Evolutionary conservation across 192 early-diverging fungal species (phyloP).

Genomic region (Backusella luteola): DNA sequence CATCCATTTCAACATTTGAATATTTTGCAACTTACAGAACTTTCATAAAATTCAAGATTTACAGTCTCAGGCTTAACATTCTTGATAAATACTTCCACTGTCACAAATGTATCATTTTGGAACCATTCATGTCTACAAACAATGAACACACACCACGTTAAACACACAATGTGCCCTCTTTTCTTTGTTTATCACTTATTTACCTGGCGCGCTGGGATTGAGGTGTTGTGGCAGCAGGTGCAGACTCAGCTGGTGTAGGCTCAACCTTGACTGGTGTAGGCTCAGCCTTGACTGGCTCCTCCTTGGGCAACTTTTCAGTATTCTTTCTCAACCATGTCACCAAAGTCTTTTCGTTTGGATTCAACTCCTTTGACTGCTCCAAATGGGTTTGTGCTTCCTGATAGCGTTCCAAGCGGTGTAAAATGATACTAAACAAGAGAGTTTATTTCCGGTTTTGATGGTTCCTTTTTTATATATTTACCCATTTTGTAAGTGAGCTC

Average conservation of each 20-base stretch:
- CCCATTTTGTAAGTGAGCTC: slow-evolving; percentile 67
- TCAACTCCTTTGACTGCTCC: slow-evolving; percentile 41
- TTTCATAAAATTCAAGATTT: slow-evolving; percentile 60
- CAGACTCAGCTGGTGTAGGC: neutral
- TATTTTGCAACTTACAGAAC: slow-evolving; percentile 41
- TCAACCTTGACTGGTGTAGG: neutral
- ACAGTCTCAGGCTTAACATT: slow-evolving; percentile 73
- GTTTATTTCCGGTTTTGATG: neutral
- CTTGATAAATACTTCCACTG: slow-evolving; percentile 90
- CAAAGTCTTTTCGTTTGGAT: slow-evolving; percentile 45
- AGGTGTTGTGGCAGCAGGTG: neutral
- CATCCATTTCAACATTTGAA: too few species aligned
- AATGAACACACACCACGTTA: slow-evolving; percentile 3
- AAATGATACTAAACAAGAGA: slow-evolving; percentile 40
- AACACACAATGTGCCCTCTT: neutral
- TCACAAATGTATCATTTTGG: slow-evolving; percentile 90
- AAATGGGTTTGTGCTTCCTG: slow-evolving; percentile 58
- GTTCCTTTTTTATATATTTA: slow-evolving; percentile 16
- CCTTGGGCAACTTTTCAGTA: slow-evolving; percentile 58
- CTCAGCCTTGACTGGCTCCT: neutral
- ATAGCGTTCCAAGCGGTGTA: slow-evolving; percentile 56
- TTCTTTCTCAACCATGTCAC: slow-evolving; percentile 54
- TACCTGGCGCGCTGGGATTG: neutral
- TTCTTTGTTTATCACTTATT: neutral
- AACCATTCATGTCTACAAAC: slow-evolving; percentile 92